A percentile compares a stretch with the other conserved stretches of the same genome.
Conservation (phyloP, 2,329 filamentous ascomycete genomes). For the Colletotrichum cuscutae region DNA sequence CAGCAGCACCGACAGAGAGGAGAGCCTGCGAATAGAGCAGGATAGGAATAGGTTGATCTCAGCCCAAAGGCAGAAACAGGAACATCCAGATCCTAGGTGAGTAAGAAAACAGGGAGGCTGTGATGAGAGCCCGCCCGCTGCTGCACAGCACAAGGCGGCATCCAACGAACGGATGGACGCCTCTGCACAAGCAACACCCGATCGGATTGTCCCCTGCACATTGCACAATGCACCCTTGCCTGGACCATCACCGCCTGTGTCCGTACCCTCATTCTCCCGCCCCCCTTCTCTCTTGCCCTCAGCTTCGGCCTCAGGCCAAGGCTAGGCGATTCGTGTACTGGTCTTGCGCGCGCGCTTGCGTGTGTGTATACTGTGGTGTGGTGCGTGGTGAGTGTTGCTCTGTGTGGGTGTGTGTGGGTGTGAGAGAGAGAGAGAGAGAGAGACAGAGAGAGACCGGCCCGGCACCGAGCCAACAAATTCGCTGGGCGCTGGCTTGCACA, state of each 20-base stretch:
- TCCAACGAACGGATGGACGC: slow-evolving; percentile 2
- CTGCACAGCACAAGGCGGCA: slow-evolving; percentile 5
- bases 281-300: neutral
- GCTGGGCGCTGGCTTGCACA: neutral
- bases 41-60: neutral
- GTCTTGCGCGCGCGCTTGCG: neutral
- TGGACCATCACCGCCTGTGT: neutral
- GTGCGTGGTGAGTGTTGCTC: no score
- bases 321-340: slow-evolving; percentile 3
- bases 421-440: no score
- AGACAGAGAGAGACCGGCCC: slow-evolving; percentile 9
- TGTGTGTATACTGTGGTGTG: neutral
- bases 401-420: neutral
- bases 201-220: neutral
- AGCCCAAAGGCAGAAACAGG: neutral
- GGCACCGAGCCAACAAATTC: slow-evolving; percentile 28
- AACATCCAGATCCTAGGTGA: neutral
- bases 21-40: neutral
- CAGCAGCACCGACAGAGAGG: neutral
- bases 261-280: neutral
- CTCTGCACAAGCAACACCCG: slow-evolving; percentile 16
- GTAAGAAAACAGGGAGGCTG: slow-evolving; percentile 5
- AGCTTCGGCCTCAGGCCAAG: slow-evolving; percentile 15
- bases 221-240: slow-evolving; percentile 10
- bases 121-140: neutral